Evolutionary conservation across 1,284 basidiomycete species (phyloP), one percentile per base, ranked within the genome.

Genomic region (Ustilago trichophora): DNA sequence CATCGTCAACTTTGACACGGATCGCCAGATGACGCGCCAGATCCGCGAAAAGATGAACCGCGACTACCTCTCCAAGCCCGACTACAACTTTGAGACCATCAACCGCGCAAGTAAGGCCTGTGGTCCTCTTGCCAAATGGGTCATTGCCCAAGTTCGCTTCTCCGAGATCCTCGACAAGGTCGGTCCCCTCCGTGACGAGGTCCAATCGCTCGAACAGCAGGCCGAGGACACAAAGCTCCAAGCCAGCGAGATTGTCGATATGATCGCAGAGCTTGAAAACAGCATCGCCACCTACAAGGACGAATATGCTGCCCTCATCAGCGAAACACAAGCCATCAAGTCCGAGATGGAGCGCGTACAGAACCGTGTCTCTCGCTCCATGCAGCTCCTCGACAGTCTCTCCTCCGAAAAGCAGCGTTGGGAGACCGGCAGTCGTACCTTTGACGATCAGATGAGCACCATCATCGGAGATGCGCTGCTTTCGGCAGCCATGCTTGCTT

Each of bases 151-250:
- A 83, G 93, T 98, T 38, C 88, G 88, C 34, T 99, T 93, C 85
- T 98, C 96, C 6, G 93, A 96, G 83, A 99, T 99, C 76, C 85
- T 99, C 44, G 96, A 99, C 85, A 92, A 91, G 83, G 93, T 99
- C 22, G 96, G 96, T 55, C 96, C 96, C 11, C 86, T 99, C 21
- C 91, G 96, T 21, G 91, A 94, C 74, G 95, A 99, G 82, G 95
- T 99, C 1, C 89, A 92, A 69, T 91, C 91, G 10, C 87, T 99
- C 40, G 93, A 98, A 82, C 87, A 87, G 24, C 92, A 97, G 81
- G 93, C 96, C 1, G 90, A 91, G 72, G 90, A 88, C 24, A 98
- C 95, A 12, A 94, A 97, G 84, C 88, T 92, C 69, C 93, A 97
- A 79, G 96, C 94, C 0, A 82, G 86, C 36, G 89, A 90, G 44